Percentiles rank a stretch among this genome's conserved stretches.
Evolutionary conservation across 1,284 basidiomycete genomes (phyloP).

Genomic region (Microbotryum scabiosae): DNA sequence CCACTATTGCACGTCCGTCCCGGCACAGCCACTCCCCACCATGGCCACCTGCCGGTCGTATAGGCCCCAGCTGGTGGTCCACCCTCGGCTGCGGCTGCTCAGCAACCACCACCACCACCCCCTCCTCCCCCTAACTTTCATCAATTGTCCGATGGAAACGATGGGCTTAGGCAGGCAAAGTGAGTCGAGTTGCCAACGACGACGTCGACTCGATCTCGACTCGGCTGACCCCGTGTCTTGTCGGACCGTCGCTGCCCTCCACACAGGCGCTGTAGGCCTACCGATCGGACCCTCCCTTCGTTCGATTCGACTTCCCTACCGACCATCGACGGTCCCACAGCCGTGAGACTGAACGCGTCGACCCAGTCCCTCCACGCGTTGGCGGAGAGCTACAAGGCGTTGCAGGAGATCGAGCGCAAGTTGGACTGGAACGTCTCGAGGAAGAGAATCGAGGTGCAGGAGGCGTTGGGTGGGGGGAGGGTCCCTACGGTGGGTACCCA

Average conservation of each 20-base stretch:
- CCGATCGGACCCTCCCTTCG: constrained; percentile 17
- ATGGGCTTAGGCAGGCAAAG: constrained; percentile 16
- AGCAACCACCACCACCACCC: no score
- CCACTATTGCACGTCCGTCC: no score
- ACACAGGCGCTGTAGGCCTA: constrained; percentile 25
- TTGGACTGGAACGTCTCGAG: constrained; percentile 92
- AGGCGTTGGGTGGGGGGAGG: background rate
- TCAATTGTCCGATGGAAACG: constrained; percentile 14
- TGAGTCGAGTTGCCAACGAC: background rate
- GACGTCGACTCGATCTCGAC: no score
- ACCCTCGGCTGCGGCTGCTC: no score
- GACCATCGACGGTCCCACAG: background rate
- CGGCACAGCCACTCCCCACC: no score
- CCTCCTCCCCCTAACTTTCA: background rate
- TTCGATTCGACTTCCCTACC: background rate
- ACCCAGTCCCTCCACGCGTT: constrained; percentile 14
- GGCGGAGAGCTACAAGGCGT: constrained; percentile 55
- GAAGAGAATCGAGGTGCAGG: constrained; percentile 69
- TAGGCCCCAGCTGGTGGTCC: no score
- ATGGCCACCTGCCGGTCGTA: no score
- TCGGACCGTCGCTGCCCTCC: background rate
- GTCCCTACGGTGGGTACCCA: background rate
- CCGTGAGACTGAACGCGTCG: constrained; percentile 7
- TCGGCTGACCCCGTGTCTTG: background rate
- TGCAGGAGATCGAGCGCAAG: constrained; percentile 80